Evolutionary conservation across 2,329 filamentous ascomycete species (phyloP).

Genomic region (Tympanopsis confertula): DNA sequence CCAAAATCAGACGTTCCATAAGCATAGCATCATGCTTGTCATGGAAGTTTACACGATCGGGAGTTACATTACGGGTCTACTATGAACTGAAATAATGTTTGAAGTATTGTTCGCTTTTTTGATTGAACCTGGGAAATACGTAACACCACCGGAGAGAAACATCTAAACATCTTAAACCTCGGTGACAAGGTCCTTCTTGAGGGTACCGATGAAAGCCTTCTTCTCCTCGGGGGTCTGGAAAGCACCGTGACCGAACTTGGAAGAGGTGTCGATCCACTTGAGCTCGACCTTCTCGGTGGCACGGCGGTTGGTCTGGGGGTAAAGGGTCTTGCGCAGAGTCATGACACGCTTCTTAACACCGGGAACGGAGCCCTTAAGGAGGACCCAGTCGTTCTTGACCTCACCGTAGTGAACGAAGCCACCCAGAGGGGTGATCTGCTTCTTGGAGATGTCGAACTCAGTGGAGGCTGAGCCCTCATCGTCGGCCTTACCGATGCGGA

Average conservation of each 20-base stretch:
- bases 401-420: slow-evolving; percentile 99
- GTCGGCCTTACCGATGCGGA: slow-evolving; percentile 88
- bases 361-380: slow-evolving; percentile 94
- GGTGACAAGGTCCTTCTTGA: slow-evolving; percentile 77
- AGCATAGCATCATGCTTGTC: no score
- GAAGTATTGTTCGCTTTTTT: slow-evolving; percentile 1
- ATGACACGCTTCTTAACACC: slow-evolving; percentile 99
- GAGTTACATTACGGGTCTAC: no score
- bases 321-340: slow-evolving; percentile 98
- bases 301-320: slow-evolving; percentile 87
- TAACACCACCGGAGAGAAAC: no score
- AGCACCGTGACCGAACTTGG: slow-evolving; percentile 99
- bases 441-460: slow-evolving; percentile 95
- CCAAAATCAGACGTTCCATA: no score
- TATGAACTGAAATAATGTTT: no score
- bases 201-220: slow-evolving; percentile 90
- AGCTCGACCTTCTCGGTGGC: slow-evolving; percentile 98
- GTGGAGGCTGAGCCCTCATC: slow-evolving; percentile 90
- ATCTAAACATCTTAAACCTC: neutral
- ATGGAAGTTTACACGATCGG: no score
- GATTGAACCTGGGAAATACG: neutral
- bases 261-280: slow-evolving; percentile 99
- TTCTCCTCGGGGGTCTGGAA: slow-evolving; percentile 99
- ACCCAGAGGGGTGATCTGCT: slow-evolving; percentile 96
- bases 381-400: slow-evolving; percentile 97